Conservation (phyloP, 768 basidiomycete genomes). For the Podaxis sp. region DNA sequence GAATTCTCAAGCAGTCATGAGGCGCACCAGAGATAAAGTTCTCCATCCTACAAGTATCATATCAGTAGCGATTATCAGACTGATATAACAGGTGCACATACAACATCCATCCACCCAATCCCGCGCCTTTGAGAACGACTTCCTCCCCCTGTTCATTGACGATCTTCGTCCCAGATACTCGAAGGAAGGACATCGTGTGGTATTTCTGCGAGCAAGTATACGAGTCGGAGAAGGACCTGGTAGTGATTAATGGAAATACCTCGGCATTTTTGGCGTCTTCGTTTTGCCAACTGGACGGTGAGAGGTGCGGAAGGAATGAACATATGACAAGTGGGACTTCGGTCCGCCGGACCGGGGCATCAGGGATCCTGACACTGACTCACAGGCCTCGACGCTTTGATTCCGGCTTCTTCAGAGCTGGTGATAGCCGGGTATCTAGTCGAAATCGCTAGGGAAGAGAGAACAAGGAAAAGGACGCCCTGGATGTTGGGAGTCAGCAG, state of each 20-base stretch:
- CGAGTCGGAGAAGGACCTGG: neutral
- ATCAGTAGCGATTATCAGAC: constrained; percentile 9
- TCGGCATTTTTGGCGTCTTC: neutral
- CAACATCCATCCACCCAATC: constrained; percentile 89
- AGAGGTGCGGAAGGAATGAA: too few species aligned
- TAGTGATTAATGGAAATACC: neutral
- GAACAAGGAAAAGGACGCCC: too few species aligned
- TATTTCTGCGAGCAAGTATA: neutral
- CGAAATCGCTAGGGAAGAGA: too few species aligned
- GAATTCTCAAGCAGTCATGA: neutral
- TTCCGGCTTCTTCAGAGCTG: too few species aligned
- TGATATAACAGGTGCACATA: constrained; percentile 43
- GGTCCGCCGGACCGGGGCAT: too few species aligned
- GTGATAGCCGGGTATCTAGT: too few species aligned
- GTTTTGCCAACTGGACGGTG: too few species aligned
- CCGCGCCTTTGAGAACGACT: constrained; percentile 66
- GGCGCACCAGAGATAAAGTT: constrained; percentile 67
- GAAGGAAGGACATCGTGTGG: constrained; percentile 47
- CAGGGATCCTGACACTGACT: too few species aligned
- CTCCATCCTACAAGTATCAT: constrained; percentile 52
- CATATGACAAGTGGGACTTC: too few species aligned
- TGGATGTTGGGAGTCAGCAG: too few species aligned
- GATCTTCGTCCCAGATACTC: constrained; percentile 57
- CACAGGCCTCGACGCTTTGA: too few species aligned
- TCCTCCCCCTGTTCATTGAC: constrained; percentile 56